A percentile compares a stretch with the other conserved stretches of the same genome.
Conservation (phyloP, 345 rosid genomes). For the Melaleuca quinquenervia region DNA sequence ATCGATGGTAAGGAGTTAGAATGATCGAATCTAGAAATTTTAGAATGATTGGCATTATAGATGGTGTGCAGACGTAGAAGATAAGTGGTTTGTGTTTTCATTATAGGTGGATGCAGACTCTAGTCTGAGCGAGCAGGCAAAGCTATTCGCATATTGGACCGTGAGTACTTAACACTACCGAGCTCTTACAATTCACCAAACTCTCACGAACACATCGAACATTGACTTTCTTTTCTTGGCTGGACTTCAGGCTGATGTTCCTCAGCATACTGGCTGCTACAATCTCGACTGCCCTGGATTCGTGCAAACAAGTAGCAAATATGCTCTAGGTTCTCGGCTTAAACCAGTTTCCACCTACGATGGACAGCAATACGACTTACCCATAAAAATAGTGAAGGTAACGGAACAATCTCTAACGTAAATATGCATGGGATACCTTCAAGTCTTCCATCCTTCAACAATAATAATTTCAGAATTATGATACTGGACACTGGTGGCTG, state of each 20-base stretch:
- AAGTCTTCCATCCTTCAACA: background rate
- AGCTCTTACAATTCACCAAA: too few relatives aligned
- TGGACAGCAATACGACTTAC: background rate
- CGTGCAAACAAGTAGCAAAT: background rate
- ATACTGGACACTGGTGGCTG: background rate
- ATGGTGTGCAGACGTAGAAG: too few relatives aligned
- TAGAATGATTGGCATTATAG: too few relatives aligned
- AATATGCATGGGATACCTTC: background rate
- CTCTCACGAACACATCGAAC: too few relatives aligned
- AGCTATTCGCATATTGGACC: too few relatives aligned
- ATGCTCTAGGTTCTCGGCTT: background rate
- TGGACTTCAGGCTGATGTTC: conserved; percentile 4
- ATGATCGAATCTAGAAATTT: too few relatives aligned
- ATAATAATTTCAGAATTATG: background rate
- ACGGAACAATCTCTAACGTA: background rate
- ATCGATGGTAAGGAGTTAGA: too few relatives aligned
- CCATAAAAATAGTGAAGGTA: conserved; percentile 1
- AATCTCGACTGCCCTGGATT: conserved; percentile 23
- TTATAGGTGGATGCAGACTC: too few relatives aligned
- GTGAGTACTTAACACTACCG: too few relatives aligned
- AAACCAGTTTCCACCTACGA: background rate
- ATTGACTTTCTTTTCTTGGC: background rate
- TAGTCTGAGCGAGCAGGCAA: too few relatives aligned
- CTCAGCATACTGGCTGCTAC: conserved; percentile 5
- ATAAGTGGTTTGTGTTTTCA: too few relatives aligned